A percentile compares a stretch with the other conserved stretches of the same genome.
These are phyloP conservation scores for Onygena corvina DNA, from an alignment of 2,329 filamentous ascomycete genomes.

Conservation along the genomic window DNA sequence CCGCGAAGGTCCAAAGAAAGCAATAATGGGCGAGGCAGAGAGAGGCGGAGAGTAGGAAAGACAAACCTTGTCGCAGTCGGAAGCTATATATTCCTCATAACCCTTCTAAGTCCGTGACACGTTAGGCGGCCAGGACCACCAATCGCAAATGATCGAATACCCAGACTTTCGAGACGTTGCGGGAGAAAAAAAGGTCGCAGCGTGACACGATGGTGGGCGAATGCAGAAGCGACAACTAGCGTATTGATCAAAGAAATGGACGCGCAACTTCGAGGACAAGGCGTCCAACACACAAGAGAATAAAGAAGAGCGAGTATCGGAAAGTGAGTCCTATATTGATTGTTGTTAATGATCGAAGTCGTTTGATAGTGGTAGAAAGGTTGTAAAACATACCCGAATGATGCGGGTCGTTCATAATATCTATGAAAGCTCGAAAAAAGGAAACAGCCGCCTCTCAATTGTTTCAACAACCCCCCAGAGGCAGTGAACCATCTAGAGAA, in stretches of 20 bases:
- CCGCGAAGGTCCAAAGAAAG: not conserved
- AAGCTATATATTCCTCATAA: not conserved
- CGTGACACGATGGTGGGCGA: not conserved
- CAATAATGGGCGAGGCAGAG: not conserved
- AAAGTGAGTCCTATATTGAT: not conserved
- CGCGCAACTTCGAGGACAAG: not conserved
- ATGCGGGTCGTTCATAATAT: not conserved
- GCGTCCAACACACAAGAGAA: not conserved
- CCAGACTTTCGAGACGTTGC: not conserved
- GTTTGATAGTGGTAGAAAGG: not conserved
- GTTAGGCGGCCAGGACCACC: not conserved
- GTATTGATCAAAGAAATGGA: constrained; percentile 4
- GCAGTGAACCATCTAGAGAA: not conserved
- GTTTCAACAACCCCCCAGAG: no score
- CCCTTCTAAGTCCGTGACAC: not conserved
- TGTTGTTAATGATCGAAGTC: not conserved
- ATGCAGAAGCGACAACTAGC: not conserved
- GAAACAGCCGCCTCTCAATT: not conserved
- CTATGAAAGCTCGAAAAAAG: not conserved
- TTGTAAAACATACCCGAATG: not conserved
- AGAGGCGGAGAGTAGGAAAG: not conserved
- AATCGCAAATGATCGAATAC: not conserved
- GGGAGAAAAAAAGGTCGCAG: not conserved
- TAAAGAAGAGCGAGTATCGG: not conserved
- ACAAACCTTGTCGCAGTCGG: not conserved